phyloP scores from a whole-genome alignment of 371 early-diverging fungal genomes.

The Rhizopus microsporus region DNA sequence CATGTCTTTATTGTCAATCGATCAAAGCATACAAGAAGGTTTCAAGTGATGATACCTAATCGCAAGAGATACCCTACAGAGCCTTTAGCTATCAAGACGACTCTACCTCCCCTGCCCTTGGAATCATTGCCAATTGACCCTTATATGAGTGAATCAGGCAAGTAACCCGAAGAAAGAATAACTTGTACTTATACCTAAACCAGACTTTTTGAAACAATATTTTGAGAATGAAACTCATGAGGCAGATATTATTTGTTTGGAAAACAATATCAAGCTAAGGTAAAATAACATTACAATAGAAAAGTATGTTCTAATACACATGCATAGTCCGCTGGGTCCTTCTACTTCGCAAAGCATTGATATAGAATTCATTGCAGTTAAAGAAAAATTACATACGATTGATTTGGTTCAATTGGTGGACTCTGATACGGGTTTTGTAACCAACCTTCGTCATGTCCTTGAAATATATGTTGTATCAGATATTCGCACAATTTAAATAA shows the following conservation, averaged over 20 bases:
- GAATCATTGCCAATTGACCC: conserved; percentile 55
- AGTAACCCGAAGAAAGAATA: background rate
- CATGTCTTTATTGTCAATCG: conserved; percentile 76
- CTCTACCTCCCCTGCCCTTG: conserved; percentile 49
- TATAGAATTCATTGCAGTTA: conserved; percentile 74
- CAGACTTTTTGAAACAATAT: conserved; percentile 63
- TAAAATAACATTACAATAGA: conserved; percentile 16
- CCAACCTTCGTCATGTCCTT: conserved; percentile 59
- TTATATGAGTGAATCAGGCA: conserved; percentile 65
- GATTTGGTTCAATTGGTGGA: conserved; percentile 67
- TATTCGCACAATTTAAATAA: background rate
- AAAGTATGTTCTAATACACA: background rate
- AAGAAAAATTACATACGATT: conserved; percentile 67
- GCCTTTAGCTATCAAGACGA: conserved; percentile 23
- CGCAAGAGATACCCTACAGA: conserved; percentile 53
- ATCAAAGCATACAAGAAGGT: conserved; percentile 63
- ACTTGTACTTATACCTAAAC: background rate
- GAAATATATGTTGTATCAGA: conserved; percentile 39
- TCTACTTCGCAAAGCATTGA: conserved; percentile 68
- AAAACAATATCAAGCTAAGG: conserved; percentile 68
- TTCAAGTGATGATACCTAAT: conserved; percentile 68
- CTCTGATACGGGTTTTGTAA: conserved; percentile 64
- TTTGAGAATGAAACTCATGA: conserved; percentile 69
- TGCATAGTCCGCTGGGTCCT: background rate
- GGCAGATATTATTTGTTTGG: conserved; percentile 73